Evolutionary conservation across 2,329 filamentous ascomycete species (phyloP).

Genomic region (Aciculosporium take): DNA sequence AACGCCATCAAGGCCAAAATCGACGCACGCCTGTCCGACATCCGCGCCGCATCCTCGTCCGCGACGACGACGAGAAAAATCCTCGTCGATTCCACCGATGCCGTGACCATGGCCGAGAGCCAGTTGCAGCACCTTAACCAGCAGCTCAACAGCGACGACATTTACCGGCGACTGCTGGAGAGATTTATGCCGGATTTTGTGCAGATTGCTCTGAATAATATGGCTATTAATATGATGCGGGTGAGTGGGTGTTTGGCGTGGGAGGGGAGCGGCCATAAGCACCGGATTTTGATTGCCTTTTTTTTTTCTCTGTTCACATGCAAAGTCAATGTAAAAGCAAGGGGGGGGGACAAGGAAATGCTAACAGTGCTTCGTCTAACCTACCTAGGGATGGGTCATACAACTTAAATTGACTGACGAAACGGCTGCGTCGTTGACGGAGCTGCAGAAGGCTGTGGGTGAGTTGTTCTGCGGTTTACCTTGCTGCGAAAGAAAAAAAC

Average conservation of each 20-base stretch:
- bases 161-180: background rate
- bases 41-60: background rate
- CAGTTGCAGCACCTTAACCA: background rate
- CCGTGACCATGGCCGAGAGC: background rate
- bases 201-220: background rate
- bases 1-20: background rate
- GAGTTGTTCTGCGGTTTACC: background rate
- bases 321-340: too few relatives aligned
- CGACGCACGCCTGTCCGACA: background rate
- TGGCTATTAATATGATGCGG: background rate
- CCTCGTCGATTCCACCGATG: background rate
- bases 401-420: background rate
- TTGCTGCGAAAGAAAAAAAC: too few relatives aligned
- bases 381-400: background rate
- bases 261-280: too few relatives aligned
- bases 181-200: background rate
- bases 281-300: too few relatives aligned
- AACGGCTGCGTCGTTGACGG: background rate
- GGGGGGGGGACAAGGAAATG: too few relatives aligned
- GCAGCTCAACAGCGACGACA: background rate
- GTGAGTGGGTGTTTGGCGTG: background rate
- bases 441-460: background rate
- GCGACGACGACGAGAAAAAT: background rate
- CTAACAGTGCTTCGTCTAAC: background rate
- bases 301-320: too few relatives aligned